A percentile compares a stretch with the other conserved stretches of the same genome.
Conservation (phyloP, 257 asterid species). For the Petunia secreta region DNA sequence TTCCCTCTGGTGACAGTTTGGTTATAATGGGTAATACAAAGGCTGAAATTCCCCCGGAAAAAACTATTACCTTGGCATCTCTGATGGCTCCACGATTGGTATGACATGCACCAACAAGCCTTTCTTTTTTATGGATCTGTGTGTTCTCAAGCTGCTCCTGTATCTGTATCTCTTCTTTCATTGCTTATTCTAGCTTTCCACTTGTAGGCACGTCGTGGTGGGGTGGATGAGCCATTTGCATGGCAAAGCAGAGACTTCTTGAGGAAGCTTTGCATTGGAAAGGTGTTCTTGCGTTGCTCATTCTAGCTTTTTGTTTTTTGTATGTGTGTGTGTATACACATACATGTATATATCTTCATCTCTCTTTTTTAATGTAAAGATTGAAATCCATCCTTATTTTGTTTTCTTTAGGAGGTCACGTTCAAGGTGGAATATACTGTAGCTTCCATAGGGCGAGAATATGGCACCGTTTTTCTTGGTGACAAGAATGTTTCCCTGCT, state of each 20-base stretch:
- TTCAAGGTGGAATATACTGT: conserved; percentile 91
- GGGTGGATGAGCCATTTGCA: conserved; percentile 92
- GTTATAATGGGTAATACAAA: conserved; percentile 84
- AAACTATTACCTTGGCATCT: conserved; percentile 83
- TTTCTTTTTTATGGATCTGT: neutral
- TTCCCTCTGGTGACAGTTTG: conserved; percentile 93
- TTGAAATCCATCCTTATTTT: neutral
- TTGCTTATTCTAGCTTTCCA: neutral
- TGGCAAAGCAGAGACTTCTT: conserved; percentile 94
- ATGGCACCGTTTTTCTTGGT: conserved; percentile 88
- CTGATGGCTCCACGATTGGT: conserved; percentile 95
- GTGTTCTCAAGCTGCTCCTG: neutral
- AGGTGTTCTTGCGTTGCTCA: conserved; percentile 50
- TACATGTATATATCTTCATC: neutral
- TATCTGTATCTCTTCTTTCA: neutral
- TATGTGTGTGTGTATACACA: too few relatives aligned
- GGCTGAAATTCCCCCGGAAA: conserved; percentile 90
- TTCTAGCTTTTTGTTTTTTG: neutral
- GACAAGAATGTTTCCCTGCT: conserved; percentile 75
- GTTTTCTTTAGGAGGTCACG: conserved; percentile 65
- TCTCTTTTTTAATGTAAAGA: neutral
- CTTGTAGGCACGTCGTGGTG: conserved; percentile 84
- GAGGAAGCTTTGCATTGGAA: conserved; percentile 89
- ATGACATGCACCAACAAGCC: conserved; percentile 25
- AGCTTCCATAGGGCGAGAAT: conserved; percentile 83